Percentiles rank a stretch among this genome's conserved stretches.
phyloP scores from a whole-genome alignment of 2,329 filamentous ascomycete genomes.

The Sclerotiophoma versabilis region DNA sequence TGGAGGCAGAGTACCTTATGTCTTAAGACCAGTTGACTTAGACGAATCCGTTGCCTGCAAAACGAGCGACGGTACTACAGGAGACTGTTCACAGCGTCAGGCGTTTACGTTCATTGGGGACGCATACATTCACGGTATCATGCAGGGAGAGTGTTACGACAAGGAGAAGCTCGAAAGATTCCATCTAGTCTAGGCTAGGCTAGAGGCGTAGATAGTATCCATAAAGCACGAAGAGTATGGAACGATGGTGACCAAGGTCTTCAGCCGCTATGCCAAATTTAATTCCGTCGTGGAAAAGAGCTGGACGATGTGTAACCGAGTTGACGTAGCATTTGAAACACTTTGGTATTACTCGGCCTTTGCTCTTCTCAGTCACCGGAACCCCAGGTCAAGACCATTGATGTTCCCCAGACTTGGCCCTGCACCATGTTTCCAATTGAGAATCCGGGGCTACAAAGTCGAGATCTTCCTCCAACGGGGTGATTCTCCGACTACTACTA shows the following conservation, averaged over 20 bases:
- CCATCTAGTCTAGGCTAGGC: neutral
- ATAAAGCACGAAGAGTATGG: neutral
- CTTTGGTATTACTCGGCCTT: neutral
- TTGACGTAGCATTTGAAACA: neutral
- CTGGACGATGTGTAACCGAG: neutral
- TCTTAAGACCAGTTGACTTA: neutral
- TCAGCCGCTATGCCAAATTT: too few relatives aligned
- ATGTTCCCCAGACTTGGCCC: constrained; percentile 13
- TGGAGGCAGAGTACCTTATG: neutral
- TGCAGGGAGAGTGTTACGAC: neutral
- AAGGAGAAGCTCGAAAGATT: neutral
- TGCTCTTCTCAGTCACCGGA: neutral
- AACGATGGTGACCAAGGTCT: too few relatives aligned
- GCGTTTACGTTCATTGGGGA: neutral
- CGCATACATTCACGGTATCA: neutral
- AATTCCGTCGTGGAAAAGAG: too few relatives aligned
- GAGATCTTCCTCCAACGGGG: constrained; percentile 26
- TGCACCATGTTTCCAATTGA: neutral
- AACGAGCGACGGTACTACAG: neutral
- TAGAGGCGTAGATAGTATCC: neutral
- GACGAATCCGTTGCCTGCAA: too few relatives aligned
- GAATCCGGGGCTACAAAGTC: constrained; percentile 1
- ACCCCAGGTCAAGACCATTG: neutral
- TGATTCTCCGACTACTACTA: constrained; percentile 17
- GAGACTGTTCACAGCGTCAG: neutral